Percentiles rank a stretch among this genome's conserved stretches.
Conservation (phyloP, 108 stramenopile species). For the Aurantiochytrium sp. region DNA sequence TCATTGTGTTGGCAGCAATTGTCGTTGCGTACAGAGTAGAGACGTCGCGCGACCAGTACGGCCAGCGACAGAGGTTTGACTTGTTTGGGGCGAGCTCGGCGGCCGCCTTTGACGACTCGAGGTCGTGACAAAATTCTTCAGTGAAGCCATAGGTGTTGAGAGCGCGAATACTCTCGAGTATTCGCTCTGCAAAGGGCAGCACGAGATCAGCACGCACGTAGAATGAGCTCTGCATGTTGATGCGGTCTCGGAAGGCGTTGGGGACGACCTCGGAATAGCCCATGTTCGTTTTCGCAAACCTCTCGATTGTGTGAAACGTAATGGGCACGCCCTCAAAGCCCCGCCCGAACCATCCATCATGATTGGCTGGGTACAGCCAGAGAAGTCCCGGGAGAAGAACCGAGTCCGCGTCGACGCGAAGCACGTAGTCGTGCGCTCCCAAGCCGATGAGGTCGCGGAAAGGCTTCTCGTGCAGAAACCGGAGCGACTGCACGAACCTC, state of each 20-base stretch:
- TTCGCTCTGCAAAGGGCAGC: background rate
- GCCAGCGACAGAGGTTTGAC: background rate
- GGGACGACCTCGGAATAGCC: background rate
- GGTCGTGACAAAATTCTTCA: background rate
- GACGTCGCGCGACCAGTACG: background rate
- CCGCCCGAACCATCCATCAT: constrained; percentile 45
- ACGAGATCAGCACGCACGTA: background rate
- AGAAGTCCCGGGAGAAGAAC: constrained; percentile 38
- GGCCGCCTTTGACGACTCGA: background rate
- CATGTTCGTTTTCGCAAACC: background rate
- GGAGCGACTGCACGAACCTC: background rate
- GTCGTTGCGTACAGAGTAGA: background rate
- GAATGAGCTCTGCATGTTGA: background rate
- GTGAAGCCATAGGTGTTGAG: background rate
- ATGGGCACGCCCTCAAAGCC: background rate
- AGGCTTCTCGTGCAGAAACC: background rate
- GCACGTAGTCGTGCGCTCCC: background rate
- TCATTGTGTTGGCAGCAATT: background rate
- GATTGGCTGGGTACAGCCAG: constrained; percentile 42
- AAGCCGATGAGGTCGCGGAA: background rate
- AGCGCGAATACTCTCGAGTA: background rate
- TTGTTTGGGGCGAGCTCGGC: background rate
- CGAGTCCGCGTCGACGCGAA: constrained; percentile 19
- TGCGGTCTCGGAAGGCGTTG: background rate
- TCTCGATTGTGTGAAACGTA: background rate